Evolutionary conservation across 106 monocot genomes (phyloP), one percentile per base, ranked within the genome.

Genomic region (Ottelia alismoides): DNA sequence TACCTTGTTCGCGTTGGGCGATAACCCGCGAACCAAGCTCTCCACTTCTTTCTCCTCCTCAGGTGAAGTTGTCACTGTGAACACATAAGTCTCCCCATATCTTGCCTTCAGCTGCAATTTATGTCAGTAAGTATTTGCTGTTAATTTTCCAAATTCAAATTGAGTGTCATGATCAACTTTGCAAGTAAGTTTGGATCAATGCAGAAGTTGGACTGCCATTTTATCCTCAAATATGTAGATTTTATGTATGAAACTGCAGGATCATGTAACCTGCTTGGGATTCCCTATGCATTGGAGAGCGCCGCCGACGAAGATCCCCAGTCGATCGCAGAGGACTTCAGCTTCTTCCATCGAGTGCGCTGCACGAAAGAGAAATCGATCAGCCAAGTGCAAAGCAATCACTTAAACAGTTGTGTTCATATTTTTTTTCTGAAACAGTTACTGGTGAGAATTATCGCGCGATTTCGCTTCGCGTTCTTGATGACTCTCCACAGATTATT

Each of bases 341-440:
- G 91, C 85, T 47, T 86, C 92, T 68, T 92, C 92, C 86, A 92
- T 92, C 51, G 92, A 86, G 65, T 86, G 86, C 61, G 92, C 92
- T 92, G 82, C 54, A 43, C 6, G 40, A 7, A 7, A n/a, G n/a
- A n/a, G n/a, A n/a, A n/a, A n/a, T n/a, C n/a, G n/a, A n/a, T n/a
- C n/a, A n/a, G n/a, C n/a, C n/a, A n/a, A n/a, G n/a, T n/a, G n/a
- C n/a, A n/a, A n/a, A n/a, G n/a, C n/a, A n/a, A n/a, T n/a, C n/a
- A n/a, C n/a, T n/a, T n/a, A n/a, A n/a, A n/a, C n/a, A n/a, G n/a
- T n/a, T n/a, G n/a, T n/a, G n/a, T n/a, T n/a, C n/a, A n/a, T n/a
- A n/a, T n/a, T n/a, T n/a, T n/a, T n/a, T n/a, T n/a, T n/a, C n/a
- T 43, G 40, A 49, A 20, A 49, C 18, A 49, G 19, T 49, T 76